phyloP scores from a whole-genome alignment of 371 early-diverging fungal species.

The Apophysomyces ossiformis region DNA sequence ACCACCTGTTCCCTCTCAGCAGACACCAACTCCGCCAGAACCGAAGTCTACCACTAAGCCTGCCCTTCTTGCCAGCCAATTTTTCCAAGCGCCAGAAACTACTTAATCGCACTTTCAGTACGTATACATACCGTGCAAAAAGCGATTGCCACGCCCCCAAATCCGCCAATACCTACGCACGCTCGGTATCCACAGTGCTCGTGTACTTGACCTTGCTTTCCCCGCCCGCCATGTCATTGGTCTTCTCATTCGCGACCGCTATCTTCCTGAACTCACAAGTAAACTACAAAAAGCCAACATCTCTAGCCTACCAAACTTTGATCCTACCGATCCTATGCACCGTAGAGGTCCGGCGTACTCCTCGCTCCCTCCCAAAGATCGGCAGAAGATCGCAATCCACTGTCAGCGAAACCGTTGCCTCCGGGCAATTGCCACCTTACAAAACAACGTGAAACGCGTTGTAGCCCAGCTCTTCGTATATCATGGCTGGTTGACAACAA shows the following conservation, averaged over 20 bases:
- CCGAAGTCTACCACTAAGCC: too few relatives aligned
- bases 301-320: too few relatives aligned
- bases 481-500: constrained; percentile 1
- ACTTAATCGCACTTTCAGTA: too few relatives aligned
- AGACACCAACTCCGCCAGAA: too few relatives aligned
- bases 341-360: background rate
- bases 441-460: background rate
- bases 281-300: too few relatives aligned
- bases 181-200: background rate
- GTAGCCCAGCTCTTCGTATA: background rate
- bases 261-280: too few relatives aligned
- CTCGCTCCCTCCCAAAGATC: background rate
- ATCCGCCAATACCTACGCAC: too few relatives aligned
- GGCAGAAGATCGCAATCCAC: background rate
- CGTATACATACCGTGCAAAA: too few relatives aligned
- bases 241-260: background rate
- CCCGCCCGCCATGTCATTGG: background rate
- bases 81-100: too few relatives aligned
- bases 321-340: background rate
- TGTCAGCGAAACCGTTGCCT: background rate
- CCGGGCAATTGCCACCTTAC: background rate
- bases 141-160: too few relatives aligned
- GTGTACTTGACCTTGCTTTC: background rate
- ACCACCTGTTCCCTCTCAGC: too few relatives aligned
- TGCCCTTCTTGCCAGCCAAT: too few relatives aligned